These are phyloP conservation scores for Marasmius oreades DNA, from an alignment of 1,284 basidiomycete species.

Conservation along the genomic window DNA sequence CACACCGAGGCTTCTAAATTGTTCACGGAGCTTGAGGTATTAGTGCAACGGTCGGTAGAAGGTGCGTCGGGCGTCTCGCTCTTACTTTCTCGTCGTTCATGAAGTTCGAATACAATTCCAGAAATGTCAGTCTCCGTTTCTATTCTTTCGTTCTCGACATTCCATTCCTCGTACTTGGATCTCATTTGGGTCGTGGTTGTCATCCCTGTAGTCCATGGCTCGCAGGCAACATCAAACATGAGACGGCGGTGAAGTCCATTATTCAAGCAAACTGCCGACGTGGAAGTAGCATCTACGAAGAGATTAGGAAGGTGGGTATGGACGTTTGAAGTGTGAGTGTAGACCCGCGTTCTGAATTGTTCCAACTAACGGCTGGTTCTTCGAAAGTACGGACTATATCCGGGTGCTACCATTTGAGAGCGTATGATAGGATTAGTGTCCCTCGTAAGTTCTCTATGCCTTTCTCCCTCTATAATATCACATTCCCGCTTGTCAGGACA, in stretches of 20 bases:
- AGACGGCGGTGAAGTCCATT: conserved; percentile 44
- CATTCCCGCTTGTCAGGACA: no score
- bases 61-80: no score
- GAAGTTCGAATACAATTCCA: no score
- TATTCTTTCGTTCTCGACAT: no score
- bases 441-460: no score
- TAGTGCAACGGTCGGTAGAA: no score
- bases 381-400: conserved; percentile 66
- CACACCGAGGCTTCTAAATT: no score
- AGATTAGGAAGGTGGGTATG: conserved; percentile 68
- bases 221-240: conserved; percentile 75
- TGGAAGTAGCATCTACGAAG: conserved; percentile 82
- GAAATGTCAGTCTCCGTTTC: no score
- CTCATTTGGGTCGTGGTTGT: conserved; percentile 63
- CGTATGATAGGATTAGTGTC: conserved; percentile 90
- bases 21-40: no score
- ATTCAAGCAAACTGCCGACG: conserved; percentile 82
- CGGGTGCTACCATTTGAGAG: conserved; percentile 87
- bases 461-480: no score
- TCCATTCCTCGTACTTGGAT: no score
- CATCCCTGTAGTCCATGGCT: conserved; percentile 85
- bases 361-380: not conserved
- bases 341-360: not conserved
- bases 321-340: conserved; percentile 78
- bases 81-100: no score